Base-by-base conservation (phyloP, 2,329 filamentous ascomycete species). In the Mycosphaerelloides madeirae region DNA sequence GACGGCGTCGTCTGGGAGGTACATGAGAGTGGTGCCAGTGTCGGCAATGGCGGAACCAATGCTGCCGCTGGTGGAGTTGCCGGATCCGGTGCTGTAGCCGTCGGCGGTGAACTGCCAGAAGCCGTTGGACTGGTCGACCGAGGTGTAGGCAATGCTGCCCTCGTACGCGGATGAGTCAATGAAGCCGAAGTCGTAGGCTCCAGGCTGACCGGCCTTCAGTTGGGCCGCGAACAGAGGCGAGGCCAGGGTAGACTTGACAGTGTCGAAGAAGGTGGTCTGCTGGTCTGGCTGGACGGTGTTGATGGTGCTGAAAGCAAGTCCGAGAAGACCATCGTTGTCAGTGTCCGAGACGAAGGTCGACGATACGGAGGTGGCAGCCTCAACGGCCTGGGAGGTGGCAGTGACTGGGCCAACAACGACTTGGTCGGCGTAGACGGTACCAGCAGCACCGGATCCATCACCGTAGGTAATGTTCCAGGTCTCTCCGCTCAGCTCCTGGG, bases 11-110 rank as follows among this genome's bases (percentile, higher is more conserved):
- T 72, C 61, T 19, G 79, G 77, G 14, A 83, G 65, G 51, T 84
- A 72, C 43, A 85, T 65, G 22, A 87, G 77, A 1, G 81, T 82
- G 44, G 83, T 86, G 42, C 83, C 84, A 2, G 83, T 87, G 67
- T 87, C 83, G 57, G 80, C 79, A 62, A 87, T 85, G 54, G 73
- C 75, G 32, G 62, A 54, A 62, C 80, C 73, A 48, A 66, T 58
- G 64, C 77, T 72, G 49, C 65, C 58, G 36, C 62, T 43, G 44
- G 69, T 66, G 63, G 67, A 53, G 41, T 53, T 52, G 36, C 60
- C 60, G 47, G 62, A 62, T 41, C 78, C 81, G 41, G 83, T 59
- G 31, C 68, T 68, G 65, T 80, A 83, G 15, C 75, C 78, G 18
- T 69, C 68, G 9, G 77, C 68, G 15, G 68, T 74, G 62, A 85